Percentiles rank a stretch among this genome's conserved stretches.
These are phyloP conservation scores for Skeletonema marinoi DNA, from an alignment of 108 stramenopile species.

Conservation along the genomic window DNA sequence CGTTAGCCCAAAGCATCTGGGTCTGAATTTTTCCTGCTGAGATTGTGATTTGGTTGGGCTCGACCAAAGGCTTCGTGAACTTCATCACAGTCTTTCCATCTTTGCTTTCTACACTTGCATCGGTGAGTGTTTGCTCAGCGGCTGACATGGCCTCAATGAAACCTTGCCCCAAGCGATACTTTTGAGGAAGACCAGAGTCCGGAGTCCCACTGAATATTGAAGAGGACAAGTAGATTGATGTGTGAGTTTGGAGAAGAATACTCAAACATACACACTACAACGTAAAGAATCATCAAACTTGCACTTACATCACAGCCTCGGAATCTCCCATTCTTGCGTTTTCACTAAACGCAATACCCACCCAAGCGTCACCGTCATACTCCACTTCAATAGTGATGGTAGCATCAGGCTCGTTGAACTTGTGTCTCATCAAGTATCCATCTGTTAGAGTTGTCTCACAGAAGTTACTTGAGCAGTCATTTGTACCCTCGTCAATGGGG, in stretches of 20 bases:
- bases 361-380: constrained; percentile 25
- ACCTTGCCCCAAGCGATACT: neutral
- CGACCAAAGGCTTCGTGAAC: constrained; percentile 1
- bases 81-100: neutral
- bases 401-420: neutral
- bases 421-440: neutral
- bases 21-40: neutral
- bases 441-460: neutral
- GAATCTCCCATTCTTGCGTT: neutral
- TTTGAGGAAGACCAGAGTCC: neutral
- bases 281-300: neutral
- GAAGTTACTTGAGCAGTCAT: neutral
- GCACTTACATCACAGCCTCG: neutral
- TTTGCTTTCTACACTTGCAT: neutral
- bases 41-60: neutral
- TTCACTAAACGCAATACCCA: constrained; percentile 28
- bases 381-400: neutral
- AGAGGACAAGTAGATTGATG: too few species aligned
- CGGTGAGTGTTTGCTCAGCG: neutral
- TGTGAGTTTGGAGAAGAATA: neutral
- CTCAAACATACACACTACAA: neutral
- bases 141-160: neutral
- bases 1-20: neutral
- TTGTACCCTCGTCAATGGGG: too few species aligned
- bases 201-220: neutral